These are phyloP conservation scores for Phytophthora macrochlamydospora DNA, from an alignment of 352 stramenopile species.

Conservation along the genomic window DNA sequence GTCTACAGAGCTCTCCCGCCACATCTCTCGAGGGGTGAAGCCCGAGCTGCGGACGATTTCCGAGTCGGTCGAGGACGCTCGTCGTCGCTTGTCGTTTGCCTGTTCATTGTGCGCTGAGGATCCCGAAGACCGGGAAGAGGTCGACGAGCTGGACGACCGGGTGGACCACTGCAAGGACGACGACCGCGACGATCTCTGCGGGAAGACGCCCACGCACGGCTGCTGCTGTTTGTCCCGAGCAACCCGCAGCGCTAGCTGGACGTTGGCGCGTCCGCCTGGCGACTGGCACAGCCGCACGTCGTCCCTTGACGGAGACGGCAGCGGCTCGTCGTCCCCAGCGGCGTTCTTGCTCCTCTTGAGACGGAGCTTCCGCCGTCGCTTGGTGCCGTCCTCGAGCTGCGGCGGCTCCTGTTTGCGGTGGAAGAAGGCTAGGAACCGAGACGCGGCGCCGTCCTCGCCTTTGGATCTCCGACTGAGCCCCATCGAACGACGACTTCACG, in stretches of 20 bases:
- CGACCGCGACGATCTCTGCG: conserved; percentile 33
- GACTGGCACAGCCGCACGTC: conserved; percentile 39
- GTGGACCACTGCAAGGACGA: conserved; percentile 36
- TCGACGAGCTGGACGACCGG: conserved; percentile 11
- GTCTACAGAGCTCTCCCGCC: conserved; percentile 40
- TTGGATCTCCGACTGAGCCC: conserved; percentile 34
- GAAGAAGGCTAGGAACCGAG: conserved; percentile 39
- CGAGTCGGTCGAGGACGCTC: conserved; percentile 11
- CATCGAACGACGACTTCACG: conserved; percentile 11
- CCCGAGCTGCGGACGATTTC: neutral
- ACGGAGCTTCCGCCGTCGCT: conserved; percentile 4
- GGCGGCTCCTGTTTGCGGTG: conserved; percentile 16
- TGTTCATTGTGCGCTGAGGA: conserved; percentile 17
- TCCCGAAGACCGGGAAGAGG: conserved; percentile 17
- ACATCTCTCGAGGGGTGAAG: conserved; percentile 24
- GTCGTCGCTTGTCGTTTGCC: conserved; percentile 1
- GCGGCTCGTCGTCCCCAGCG: conserved; percentile 13
- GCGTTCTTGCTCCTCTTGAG: conserved; percentile 19
- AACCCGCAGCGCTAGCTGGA: conserved; percentile 45
- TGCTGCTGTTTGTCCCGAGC: conserved; percentile 16
- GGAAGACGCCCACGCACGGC: conserved; percentile 31
- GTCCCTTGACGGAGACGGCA: neutral
- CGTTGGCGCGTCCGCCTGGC: conserved; percentile 36
- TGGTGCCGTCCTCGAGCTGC: neutral
- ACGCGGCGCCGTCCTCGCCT: conserved; percentile 10